A percentile compares a stretch with the other conserved stretches of the same genome.
These are phyloP conservation scores for Mycena galopus DNA, from an alignment of 768 basidiomycete species.

Conservation along the genomic window DNA sequence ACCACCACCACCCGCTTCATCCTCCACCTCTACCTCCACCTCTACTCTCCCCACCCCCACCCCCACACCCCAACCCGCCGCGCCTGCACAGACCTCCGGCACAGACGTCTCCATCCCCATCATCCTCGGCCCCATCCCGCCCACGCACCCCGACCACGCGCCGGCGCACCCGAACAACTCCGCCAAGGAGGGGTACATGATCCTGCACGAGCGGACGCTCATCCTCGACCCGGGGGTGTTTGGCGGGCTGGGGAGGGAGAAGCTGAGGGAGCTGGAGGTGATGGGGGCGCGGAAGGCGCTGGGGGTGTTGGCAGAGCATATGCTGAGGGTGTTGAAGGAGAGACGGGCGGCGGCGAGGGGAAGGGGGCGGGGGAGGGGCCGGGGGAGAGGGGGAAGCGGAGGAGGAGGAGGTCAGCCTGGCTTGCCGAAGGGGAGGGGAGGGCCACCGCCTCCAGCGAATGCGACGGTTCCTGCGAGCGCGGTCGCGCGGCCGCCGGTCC, in stretches of 20 bases:
- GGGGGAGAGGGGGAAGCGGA: constrained; percentile 59
- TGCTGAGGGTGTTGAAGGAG: constrained; percentile 89
- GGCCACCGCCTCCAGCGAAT: constrained; percentile 24
- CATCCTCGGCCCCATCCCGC: constrained; percentile 78
- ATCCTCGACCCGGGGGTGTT: constrained; percentile 91
- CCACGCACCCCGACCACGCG: constrained; percentile 68
- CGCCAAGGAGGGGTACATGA: constrained; percentile 72
- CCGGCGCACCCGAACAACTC: constrained; percentile 63
- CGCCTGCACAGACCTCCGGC: constrained; percentile 50
- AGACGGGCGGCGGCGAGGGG: constrained; percentile 54
- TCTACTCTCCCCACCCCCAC: too few relatives aligned
- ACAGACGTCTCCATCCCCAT: constrained; percentile 85
- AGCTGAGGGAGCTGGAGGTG: constrained; percentile 80
- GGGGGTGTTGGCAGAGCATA: constrained; percentile 84
- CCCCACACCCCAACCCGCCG: constrained; percentile 34
- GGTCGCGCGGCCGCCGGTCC: constrained; percentile 42
- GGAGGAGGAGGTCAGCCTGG: constrained; percentile 50
- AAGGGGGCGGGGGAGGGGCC: constrained; percentile 57
- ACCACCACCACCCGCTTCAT: constrained; percentile 40
- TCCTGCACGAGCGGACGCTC: constrained; percentile 86
- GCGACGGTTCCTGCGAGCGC: constrained; percentile 21
- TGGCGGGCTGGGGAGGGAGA: constrained; percentile 78
- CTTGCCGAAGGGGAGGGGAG: constrained; percentile 45
- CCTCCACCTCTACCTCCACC: constrained; percentile 41
- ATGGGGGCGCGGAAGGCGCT: constrained; percentile 88